These are phyloP conservation scores for Flammula alnicola DNA, from an alignment of 1,284 basidiomycete genomes.

Conservation along the genomic window DNA sequence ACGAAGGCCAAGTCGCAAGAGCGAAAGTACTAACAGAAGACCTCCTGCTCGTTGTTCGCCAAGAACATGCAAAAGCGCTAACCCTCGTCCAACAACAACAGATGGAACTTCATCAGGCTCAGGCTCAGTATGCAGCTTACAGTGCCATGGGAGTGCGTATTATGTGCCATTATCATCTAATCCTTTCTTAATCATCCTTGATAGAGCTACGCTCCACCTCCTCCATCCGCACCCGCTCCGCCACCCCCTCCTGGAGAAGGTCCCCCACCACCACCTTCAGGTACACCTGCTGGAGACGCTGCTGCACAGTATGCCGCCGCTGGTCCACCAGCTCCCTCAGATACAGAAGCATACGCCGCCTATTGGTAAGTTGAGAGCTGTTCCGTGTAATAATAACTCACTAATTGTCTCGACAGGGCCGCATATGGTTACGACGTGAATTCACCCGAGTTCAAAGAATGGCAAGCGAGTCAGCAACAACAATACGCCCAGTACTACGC, in stretches of 20 bases:
- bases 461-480: conserved; percentile 70
- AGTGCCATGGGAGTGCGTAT: conserved; percentile 60
- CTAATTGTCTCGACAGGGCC: conserved; percentile 54
- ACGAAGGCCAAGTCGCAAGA: conserved; percentile 84
- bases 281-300: conserved; percentile 46
- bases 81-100: conserved; percentile 67
- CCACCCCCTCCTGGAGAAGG: conserved; percentile 51
- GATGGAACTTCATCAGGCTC: conserved; percentile 82
- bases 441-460: conserved; percentile 78
- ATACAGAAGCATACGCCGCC: conserved; percentile 65
- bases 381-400: neutral
- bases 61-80: conserved; percentile 85
- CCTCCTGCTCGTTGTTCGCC: conserved; percentile 82
- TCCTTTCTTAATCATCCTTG: conserved; percentile 4
- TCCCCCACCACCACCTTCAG: conserved; percentile 57
- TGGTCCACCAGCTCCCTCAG: conserved; percentile 54
- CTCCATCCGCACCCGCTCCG: conserved; percentile 58
- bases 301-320: conserved; percentile 34
- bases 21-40: conserved; percentile 92
- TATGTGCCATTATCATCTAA: neutral
- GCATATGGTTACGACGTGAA: conserved; percentile 91
- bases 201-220: conserved; percentile 67
- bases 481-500: conserved; percentile 78
- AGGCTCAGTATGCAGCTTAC: conserved; percentile 78
- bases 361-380: conserved; percentile 60